Conservation (phyloP, 2,329 filamentous ascomycete genomes). For the Penicillium hesseltinei region DNA sequence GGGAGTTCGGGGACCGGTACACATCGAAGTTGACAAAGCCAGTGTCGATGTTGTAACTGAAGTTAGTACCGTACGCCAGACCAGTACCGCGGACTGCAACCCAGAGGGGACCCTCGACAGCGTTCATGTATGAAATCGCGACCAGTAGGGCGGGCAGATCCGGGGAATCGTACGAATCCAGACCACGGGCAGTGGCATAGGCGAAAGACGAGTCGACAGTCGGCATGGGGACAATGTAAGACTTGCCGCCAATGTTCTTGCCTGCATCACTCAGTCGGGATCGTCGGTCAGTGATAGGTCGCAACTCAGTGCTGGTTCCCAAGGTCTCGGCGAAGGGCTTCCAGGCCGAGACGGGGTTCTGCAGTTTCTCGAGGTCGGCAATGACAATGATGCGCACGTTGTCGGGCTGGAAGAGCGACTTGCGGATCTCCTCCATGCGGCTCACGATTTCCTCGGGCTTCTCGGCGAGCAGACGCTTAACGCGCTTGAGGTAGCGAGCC, state of each 20-base stretch:
- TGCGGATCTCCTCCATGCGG: conserved; percentile 74
- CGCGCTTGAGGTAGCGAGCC: conserved; percentile 78
- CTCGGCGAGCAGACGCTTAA: conserved; percentile 76
- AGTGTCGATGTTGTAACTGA: conserved; percentile 72
- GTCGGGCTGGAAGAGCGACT: conserved; percentile 72
- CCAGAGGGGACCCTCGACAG: conserved; percentile 93
- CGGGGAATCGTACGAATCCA: conserved; percentile 72
- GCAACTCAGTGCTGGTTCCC: conserved; percentile 55
- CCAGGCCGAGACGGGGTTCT: conserved; percentile 77
- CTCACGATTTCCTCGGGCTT: conserved; percentile 72
- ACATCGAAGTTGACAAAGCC: conserved; percentile 81
- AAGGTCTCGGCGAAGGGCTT: conserved; percentile 59
- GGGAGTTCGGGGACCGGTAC: conserved; percentile 85
- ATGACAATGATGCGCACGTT: conserved; percentile 86
- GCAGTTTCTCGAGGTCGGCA: conserved; percentile 72
- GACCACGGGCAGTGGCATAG: conserved; percentile 70
- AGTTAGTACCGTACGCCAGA: conserved; percentile 84
- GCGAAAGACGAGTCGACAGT: conserved; percentile 91
- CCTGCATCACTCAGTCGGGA: conserved; percentile 75
- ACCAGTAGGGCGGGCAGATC: conserved; percentile 81
- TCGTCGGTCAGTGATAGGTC: conserved; percentile 68
- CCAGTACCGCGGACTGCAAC: conserved; percentile 88
- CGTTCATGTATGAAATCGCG: conserved; percentile 84
- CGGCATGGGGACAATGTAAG: conserved; percentile 83
- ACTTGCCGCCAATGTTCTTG: conserved; percentile 68